phyloP scores from a whole-genome alignment of 1,284 basidiomycete species.

The Rhodofomes roseus region DNA sequence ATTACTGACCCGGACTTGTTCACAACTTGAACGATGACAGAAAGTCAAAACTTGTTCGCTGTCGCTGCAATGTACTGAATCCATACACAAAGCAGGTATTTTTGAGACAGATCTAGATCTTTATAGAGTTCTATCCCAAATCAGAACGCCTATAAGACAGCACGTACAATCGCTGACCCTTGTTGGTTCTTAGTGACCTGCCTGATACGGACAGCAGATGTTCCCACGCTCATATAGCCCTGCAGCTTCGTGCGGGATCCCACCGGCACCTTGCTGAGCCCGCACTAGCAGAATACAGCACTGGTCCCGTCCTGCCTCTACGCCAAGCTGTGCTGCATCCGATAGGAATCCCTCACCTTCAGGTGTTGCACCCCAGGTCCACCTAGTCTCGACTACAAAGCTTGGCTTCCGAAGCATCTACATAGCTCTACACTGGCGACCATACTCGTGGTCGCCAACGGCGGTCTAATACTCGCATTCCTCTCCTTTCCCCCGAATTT shows the following conservation, averaged over 20 bases:
- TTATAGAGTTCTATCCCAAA: no score
- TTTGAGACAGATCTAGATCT: no score
- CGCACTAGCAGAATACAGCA: background rate
- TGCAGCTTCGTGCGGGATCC: background rate
- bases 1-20: no score
- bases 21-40: no score
- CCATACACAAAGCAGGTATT: no score
- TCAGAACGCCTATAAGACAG: no score
- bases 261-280: background rate
- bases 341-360: background rate
- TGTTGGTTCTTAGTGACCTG: background rate
- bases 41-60: no score
- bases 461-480: background rate
- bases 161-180: no score
- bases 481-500: background rate
- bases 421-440: background rate
- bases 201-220: background rate
- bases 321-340: background rate
- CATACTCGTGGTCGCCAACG: background rate
- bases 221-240: background rate
- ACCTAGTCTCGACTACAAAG: background rate
- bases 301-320: background rate
- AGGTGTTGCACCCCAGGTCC: background rate
- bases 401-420: background rate
- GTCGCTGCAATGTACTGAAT: no score